These are phyloP conservation scores for Lachancea dasiensis DNA, from an alignment of 805 yeast species.

Conservation along the genomic window DNA sequence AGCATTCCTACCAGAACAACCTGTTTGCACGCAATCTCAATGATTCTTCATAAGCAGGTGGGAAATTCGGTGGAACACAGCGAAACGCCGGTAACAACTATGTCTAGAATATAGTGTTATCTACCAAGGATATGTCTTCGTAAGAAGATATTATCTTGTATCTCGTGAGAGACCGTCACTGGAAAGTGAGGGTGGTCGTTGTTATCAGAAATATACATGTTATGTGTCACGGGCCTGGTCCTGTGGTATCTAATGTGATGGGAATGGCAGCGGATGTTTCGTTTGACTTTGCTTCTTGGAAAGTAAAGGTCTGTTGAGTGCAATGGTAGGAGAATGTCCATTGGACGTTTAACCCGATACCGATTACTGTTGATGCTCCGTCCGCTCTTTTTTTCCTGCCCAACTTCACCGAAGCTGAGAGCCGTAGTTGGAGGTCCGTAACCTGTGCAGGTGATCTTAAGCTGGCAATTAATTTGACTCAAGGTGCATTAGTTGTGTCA, in stretches of 20 bases:
- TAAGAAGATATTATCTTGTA: slow-evolving; percentile 3
- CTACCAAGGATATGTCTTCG: slow-evolving; percentile 1
- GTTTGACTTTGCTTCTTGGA: slow-evolving; percentile 22
- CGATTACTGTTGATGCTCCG: slow-evolving; percentile 32
- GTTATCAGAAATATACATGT: slow-evolving; percentile 30
- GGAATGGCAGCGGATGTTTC: slow-evolving; percentile 32
- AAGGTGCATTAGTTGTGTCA: not conserved
- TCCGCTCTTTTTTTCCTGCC: slow-evolving; percentile 8
- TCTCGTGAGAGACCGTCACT: slow-evolving; percentile 10
- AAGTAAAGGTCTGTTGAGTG: slow-evolving; percentile 33
- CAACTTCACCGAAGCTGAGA: too few species aligned
- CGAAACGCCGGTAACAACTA: slow-evolving; percentile 15
- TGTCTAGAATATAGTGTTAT: not conserved
- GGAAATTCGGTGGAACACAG: slow-evolving; percentile 36
- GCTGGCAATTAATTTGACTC: too few species aligned
- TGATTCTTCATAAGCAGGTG: slow-evolving; percentile 25
- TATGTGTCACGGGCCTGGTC: not conserved
- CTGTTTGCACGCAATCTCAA: slow-evolving; percentile 9
- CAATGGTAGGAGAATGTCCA: slow-evolving; percentile 31
- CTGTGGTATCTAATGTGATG: slow-evolving; percentile 14
- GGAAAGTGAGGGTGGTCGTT: slow-evolving; percentile 16
- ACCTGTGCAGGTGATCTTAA: too few species aligned
- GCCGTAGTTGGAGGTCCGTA: too few species aligned
- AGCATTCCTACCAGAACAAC: slow-evolving; percentile 10
- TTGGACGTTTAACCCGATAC: slow-evolving; percentile 32